These are phyloP conservation scores for Penicillium thymicola DNA, from an alignment of 2,329 filamentous ascomycete species.

Conservation along the genomic window DNA sequence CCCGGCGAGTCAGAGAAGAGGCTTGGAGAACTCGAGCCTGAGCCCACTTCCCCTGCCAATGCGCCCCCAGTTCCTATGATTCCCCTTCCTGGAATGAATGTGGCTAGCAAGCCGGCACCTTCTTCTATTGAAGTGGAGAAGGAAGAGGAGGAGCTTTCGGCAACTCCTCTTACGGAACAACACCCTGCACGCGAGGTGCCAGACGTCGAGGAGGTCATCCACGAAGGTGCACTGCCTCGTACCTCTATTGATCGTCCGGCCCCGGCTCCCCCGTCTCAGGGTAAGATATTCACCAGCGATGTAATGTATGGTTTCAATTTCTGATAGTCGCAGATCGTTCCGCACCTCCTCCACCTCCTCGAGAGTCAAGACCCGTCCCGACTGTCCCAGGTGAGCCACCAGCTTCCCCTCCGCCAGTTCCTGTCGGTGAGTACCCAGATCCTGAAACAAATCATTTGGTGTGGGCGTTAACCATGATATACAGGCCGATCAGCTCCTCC, in stretches of 20 bases:
- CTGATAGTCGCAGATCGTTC: conserved; percentile 40
- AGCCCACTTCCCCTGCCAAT: conserved; percentile 29
- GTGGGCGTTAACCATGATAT: conserved; percentile 26
- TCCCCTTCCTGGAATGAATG: conserved; percentile 67
- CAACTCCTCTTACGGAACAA: conserved; percentile 42
- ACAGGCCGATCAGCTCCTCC: conserved; percentile 62
- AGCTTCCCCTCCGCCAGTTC: conserved; percentile 34
- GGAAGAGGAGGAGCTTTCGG: conserved; percentile 49
- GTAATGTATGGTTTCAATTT: neutral
- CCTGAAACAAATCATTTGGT: neutral
- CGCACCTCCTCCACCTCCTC: conserved; percentile 43
- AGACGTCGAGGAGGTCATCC: conserved; percentile 53
- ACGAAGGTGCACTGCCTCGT: conserved; percentile 33
- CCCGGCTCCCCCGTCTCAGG: conserved; percentile 47
- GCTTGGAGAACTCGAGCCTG: conserved; percentile 33
- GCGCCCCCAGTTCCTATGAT: conserved; percentile 54
- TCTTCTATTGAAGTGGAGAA: conserved; percentile 47
- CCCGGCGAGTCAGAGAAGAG: conserved; percentile 35
- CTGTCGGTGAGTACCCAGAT: conserved; percentile 56
- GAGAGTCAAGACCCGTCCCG: conserved; percentile 39
- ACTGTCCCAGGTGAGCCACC: conserved; percentile 37
- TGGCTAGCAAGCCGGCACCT: conserved; percentile 46
- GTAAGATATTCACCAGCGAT: conserved; percentile 39
- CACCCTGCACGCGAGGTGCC: conserved; percentile 48
- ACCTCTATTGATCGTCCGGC: conserved; percentile 43